Conservation (phyloP, 495 filamentous ascomycete species). For the Extremus antarcticus region DNA sequence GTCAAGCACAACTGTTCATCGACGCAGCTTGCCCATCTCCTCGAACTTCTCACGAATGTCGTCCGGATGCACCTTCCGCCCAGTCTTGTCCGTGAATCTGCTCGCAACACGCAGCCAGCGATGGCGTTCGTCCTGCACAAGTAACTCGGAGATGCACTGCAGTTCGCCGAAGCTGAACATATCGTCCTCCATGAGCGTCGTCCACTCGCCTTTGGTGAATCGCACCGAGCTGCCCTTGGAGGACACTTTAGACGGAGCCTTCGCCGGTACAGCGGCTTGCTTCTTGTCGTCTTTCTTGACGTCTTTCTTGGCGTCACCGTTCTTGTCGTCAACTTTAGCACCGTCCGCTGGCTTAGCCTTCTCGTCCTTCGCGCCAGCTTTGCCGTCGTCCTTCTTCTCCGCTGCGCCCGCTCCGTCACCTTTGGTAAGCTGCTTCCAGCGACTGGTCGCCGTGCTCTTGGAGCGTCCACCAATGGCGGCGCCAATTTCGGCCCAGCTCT, state of each 20-base stretch:
- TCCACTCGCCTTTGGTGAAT: conserved; percentile 15
- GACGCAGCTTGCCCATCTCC: conserved; percentile 2
- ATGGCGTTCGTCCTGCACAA: conserved; percentile 20
- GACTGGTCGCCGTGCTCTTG: not conserved
- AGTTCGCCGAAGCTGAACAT: conserved; percentile 23
- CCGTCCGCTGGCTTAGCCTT: conserved; percentile 1
- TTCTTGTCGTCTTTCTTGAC: not conserved
- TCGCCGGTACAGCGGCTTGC: not conserved
- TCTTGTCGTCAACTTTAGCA: not conserved
- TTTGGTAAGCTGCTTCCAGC: conserved; percentile 13
- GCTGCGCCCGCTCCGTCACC: not conserved
- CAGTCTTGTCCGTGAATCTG: conserved; percentile 26
- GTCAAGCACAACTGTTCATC: no score
- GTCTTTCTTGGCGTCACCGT: conserved; percentile 8
- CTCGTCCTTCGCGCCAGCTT: conserved; percentile 10
- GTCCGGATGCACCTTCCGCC: conserved; percentile 21
- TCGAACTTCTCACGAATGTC: conserved; percentile 27
- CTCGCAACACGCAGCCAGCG: conserved; percentile 23
- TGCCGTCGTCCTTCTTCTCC: conserved; percentile 5
- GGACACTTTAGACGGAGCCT: not conserved
- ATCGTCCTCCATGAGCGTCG: conserved; percentile 11
- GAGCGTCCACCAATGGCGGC: conserved; percentile 11
- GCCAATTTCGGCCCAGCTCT: conserved; percentile 14
- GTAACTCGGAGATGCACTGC: conserved; percentile 19
- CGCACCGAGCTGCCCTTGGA: conserved; percentile 4